Conservation (phyloP, 1,284 basidiomycete genomes). For the Paramarasmius palmivorus region DNA sequence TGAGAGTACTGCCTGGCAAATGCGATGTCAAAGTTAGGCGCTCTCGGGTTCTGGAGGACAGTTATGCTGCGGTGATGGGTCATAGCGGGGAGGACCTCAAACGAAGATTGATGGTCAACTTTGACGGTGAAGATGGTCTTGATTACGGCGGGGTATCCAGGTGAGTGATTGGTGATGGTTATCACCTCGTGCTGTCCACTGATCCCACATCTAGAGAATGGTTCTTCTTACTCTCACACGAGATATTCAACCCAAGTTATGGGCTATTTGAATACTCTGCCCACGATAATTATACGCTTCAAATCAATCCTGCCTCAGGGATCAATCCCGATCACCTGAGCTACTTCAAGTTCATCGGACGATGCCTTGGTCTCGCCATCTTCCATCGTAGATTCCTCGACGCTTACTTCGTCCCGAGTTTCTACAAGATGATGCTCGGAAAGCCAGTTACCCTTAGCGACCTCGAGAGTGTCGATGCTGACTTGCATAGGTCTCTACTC, state of each 20-base stretch:
- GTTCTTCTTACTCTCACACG: slow-evolving; percentile 99
- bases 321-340: slow-evolving; percentile 99
- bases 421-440: slow-evolving; percentile 98
- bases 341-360: slow-evolving; percentile 99
- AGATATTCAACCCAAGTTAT: slow-evolving; percentile 99
- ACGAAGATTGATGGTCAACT: slow-evolving; percentile 97
- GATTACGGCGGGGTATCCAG: slow-evolving; percentile 98
- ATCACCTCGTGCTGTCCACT: background rate
- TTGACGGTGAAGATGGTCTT: slow-evolving; percentile 97
- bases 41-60: slow-evolving; percentile 94
- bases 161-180: slow-evolving; percentile 40
- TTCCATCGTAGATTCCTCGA: slow-evolving; percentile 99
- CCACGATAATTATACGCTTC: slow-evolving; percentile 98
- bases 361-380: slow-evolving; percentile 92
- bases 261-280: slow-evolving; percentile 99
- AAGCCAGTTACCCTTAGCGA: slow-evolving; percentile 88
- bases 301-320: slow-evolving; percentile 96
- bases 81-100: slow-evolving; percentile 94
- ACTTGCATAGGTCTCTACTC: slow-evolving; percentile 86
- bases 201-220: slow-evolving; percentile 71
- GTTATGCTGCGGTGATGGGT: slow-evolving; percentile 95
- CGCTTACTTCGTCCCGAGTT: slow-evolving; percentile 97
- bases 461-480: slow-evolving; percentile 88
- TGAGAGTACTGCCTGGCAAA: slow-evolving; percentile 87
- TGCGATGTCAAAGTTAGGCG: slow-evolving; percentile 96